A percentile compares a stretch with the other conserved stretches of the same genome.
Evolutionary conservation across 306 rosid species (phyloP).

Genomic region (Cyamopsis tetragonoloba): DNA sequence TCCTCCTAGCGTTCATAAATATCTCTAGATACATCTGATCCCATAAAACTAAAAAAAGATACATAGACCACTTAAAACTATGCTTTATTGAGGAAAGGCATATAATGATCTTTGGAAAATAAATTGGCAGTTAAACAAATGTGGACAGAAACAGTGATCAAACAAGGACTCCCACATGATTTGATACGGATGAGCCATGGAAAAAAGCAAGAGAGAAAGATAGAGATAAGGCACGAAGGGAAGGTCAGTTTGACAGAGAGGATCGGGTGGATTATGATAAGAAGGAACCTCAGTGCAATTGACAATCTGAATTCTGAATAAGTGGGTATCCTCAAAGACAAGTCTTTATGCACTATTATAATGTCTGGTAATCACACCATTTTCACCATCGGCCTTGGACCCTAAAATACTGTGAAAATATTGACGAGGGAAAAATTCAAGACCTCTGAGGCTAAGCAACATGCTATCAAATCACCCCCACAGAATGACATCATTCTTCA

Average conservation of each 20-base stretch:
- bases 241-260: neutral
- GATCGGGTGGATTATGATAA: neutral
- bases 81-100: neutral
- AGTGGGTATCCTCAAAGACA: neutral
- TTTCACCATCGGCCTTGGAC: neutral
- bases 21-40: neutral
- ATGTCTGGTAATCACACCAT: neutral
- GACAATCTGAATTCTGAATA: neutral
- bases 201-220: neutral
- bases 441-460: neutral
- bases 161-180: neutral
- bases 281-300: neutral
- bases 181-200: neutral
- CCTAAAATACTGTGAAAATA: neutral
- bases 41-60: neutral
- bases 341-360: neutral
- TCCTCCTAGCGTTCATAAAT: neutral
- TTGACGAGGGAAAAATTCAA: neutral
- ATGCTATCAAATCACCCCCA: neutral
- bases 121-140: neutral
- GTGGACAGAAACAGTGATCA: neutral
- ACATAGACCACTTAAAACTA: neutral
- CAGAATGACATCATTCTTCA: slow-evolving; percentile 1
- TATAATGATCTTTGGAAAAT: neutral
- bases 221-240: neutral